Conservation (phyloP, 2,329 filamentous ascomycete species). For the Pseudogymnoascus pannorum region DNA sequence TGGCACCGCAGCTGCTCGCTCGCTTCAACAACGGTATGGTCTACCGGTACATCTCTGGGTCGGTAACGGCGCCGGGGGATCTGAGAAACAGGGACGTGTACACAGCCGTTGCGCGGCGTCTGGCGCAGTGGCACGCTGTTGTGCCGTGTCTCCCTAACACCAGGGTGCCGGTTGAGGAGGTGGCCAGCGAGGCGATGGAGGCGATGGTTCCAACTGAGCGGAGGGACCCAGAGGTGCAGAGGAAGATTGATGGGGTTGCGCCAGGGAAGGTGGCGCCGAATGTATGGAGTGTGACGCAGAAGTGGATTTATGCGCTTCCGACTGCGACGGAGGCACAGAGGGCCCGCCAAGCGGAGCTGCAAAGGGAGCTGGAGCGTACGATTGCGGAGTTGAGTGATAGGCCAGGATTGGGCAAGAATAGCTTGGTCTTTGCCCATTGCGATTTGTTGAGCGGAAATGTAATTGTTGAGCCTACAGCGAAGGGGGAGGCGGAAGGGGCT, state of each 20-base stretch:
- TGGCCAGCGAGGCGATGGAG: constrained; percentile 25
- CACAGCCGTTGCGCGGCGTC: constrained; percentile 70
- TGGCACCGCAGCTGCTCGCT: constrained; percentile 81
- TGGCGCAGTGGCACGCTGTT: constrained; percentile 88
- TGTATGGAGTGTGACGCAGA: constrained; percentile 91
- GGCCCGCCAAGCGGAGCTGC: constrained; percentile 58
- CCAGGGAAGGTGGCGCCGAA: constrained; percentile 72
- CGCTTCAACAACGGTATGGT: constrained; percentile 94
- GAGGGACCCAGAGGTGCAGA: constrained; percentile 33
- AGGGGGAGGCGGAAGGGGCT: constrained; percentile 25
- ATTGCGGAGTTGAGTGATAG: constrained; percentile 66
- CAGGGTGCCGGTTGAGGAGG: constrained; percentile 22
- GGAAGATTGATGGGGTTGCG: constrained; percentile 44
- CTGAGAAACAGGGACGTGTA: constrained; percentile 69
- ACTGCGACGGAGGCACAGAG: constrained; percentile 62
- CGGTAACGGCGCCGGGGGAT: constrained; percentile 72
- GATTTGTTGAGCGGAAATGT: constrained; percentile 95
- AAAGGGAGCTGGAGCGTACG: constrained; percentile 66
- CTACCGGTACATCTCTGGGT: constrained; percentile 82
- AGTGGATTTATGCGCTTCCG: constrained; percentile 86
- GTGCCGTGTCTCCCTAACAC: constrained; percentile 48
- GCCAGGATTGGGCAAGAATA: constrained; percentile 66
- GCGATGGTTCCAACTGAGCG: constrained; percentile 24
- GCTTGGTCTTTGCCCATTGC: constrained; percentile 88
- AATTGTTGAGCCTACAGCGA: constrained; percentile 61